These are phyloP conservation scores for Colletotrichum gloeosporioides DNA, from an alignment of 2,329 filamentous ascomycete species.

Conservation along the genomic window DNA sequence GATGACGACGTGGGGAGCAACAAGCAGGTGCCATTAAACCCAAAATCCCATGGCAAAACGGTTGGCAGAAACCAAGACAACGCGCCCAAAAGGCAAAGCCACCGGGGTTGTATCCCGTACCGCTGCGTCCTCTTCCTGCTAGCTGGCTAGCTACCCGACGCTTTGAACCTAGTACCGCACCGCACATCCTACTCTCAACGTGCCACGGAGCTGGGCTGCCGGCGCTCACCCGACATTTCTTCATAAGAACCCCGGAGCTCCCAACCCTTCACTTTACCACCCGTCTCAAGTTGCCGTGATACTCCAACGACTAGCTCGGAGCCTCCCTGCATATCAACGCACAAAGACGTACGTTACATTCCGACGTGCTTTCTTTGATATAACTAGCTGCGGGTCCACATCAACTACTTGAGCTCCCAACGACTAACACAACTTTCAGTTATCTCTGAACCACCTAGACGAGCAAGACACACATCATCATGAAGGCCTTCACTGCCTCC, in stretches of 20 bases:
- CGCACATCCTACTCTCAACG: not conserved
- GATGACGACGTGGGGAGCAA: not conserved
- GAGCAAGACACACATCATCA: not conserved
- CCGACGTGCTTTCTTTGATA: not conserved
- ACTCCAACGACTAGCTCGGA: not conserved
- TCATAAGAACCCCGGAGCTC: conserved; percentile 19
- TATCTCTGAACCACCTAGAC: not conserved
- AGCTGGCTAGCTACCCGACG: not conserved
- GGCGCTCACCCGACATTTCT: not conserved
- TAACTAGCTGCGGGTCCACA: not conserved
- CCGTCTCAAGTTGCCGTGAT: not conserved
- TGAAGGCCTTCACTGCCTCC: conserved; percentile 17
- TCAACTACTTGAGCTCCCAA: not conserved
- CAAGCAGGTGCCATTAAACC: conserved; percentile 3
- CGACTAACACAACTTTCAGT: not conserved
- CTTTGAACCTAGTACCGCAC: conserved; percentile 17
- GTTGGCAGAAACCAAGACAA: not conserved
- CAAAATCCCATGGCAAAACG: conserved; percentile 8
- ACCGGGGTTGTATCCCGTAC: not conserved
- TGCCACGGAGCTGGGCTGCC: conserved; percentile 1
- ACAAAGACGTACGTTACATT: conserved; percentile 1
- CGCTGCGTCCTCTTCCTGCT: not conserved
- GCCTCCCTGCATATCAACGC: not conserved
- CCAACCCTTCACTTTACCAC: not conserved
- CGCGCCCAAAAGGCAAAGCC: not conserved